Base-by-base conservation (phyloP, 805 yeast genomes). In the Sugiyamaella qingdaonensis region DNA sequence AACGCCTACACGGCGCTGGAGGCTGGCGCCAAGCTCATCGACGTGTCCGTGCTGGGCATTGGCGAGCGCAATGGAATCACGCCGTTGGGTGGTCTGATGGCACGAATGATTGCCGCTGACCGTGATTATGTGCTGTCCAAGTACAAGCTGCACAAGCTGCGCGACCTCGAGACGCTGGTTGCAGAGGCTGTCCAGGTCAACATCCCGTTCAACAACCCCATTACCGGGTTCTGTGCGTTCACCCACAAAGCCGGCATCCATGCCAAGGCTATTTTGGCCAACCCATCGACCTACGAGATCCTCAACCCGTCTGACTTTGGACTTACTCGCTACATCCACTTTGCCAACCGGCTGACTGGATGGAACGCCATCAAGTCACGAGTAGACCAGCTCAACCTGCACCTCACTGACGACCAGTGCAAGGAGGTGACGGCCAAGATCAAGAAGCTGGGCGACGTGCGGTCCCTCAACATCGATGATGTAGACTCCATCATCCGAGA, bases 181-280 rank as follows among this genome's bases (percentile, higher is more conserved):
- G 98, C 98, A 41, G 97, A 92, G 62, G 95, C 96, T 47, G 98
- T 92, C 52, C 95, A 89, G 75, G 97, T 92, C 58, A 92, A 92
- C 74, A 81, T 94, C 66, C 99, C 99, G 55, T 92, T 92, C 80
- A 92, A 92, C 80, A 92, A 92, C 78, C 98, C 98, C 64, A 89
- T 92, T 72, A 92, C 99, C 41, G 99, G 99, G 33, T 94, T 94
- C 85, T 94, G 98, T 78, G 99, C 99, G 45, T 92, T 92, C 77
- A 92, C 99, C 55, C 99, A 92, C 78, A 92, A 92, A 80, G 99
- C 99, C 54, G 99, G 99, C 73, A 91, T 92, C 70, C 99, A 92
- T 72, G 98, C 99, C 65, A 92, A 94, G 79, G 98, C 98, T 54
- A 92, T 92, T 63, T 81, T 92, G 61, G 99, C 99, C 54, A 94